Conservation (phyloP, 176 grass and related monocot species). For the Themeda triandra region DNA sequence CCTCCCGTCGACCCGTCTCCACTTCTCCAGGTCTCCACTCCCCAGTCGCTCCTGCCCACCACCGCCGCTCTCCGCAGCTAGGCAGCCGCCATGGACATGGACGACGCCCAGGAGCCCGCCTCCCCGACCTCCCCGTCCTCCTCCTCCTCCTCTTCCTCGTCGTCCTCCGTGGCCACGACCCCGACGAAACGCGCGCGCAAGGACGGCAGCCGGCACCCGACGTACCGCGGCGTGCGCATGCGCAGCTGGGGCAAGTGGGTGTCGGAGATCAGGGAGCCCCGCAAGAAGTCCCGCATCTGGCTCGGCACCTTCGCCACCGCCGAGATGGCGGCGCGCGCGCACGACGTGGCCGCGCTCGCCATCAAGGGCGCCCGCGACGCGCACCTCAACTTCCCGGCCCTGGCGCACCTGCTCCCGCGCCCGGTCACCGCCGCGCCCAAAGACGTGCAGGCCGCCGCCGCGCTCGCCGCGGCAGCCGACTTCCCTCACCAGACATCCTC, state of each 20-base stretch:
- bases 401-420: conserved; percentile 48
- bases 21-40: background rate
- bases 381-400: conserved; percentile 60
- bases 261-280: conserved; percentile 80
- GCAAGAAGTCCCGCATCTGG: conserved; percentile 77
- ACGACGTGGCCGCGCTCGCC: conserved; percentile 72
- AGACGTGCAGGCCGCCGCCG: conserved; percentile 61
- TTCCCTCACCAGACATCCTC: background rate
- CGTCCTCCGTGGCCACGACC: background rate
- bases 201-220: conserved; percentile 55
- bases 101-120: background rate
- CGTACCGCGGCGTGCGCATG: conserved; percentile 64
- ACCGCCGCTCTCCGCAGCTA: background rate
- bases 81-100: conserved; percentile 27
- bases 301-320: conserved; percentile 66
- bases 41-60: background rate
- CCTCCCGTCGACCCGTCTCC: no score
- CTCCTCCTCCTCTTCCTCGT: background rate
- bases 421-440: conserved; percentile 39
- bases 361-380: conserved; percentile 53
- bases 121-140: conserved; percentile 16
- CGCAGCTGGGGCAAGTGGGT: conserved; percentile 78
- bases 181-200: conserved; percentile 40
- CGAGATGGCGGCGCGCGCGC: conserved; percentile 66
- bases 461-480: conserved; percentile 37